phyloP scores from a whole-genome alignment of 2,329 filamentous ascomycete species.

The Reticulascus tulasneorum region DNA sequence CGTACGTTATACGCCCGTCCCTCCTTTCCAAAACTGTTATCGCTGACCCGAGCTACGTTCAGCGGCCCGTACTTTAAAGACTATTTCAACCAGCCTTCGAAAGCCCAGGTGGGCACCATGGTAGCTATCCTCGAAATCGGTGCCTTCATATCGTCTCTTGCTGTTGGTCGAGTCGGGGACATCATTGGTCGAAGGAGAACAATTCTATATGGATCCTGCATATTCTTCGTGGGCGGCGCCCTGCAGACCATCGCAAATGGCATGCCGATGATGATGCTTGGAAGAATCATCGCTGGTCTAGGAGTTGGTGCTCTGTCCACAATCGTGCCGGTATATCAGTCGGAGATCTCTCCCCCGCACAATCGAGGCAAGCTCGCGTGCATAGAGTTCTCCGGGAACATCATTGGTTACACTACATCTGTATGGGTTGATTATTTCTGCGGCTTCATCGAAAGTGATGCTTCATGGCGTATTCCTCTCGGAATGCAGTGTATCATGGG shows the following conservation, averaged over 20 bases:
- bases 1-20: conserved; percentile 40
- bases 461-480: conserved; percentile 87
- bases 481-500: conserved; percentile 96
- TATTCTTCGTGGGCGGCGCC: conserved; percentile 81
- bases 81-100: conserved; percentile 86
- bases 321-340: conserved; percentile 91
- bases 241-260: conserved; percentile 77
- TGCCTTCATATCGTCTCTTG: conserved; percentile 82
- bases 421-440: conserved; percentile 99
- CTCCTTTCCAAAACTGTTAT: neutral
- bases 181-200: conserved; percentile 84
- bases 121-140: conserved; percentile 95
- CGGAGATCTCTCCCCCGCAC: conserved; percentile 92
- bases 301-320: conserved; percentile 86
- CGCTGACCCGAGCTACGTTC: conserved; percentile 2
- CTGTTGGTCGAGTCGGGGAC: conserved; percentile 86
- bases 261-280: conserved; percentile 86
- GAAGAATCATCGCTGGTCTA: conserved; percentile 78
- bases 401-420: conserved; percentile 90
- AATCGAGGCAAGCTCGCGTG: conserved; percentile 94
- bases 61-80: conserved; percentile 85
- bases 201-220: conserved; percentile 87
- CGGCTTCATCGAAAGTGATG: conserved; percentile 78
- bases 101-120: conserved; percentile 90
- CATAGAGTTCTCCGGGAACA: conserved; percentile 97